Conservation (phyloP, 345 rosid species). For the Corchorus capsularis region DNA sequence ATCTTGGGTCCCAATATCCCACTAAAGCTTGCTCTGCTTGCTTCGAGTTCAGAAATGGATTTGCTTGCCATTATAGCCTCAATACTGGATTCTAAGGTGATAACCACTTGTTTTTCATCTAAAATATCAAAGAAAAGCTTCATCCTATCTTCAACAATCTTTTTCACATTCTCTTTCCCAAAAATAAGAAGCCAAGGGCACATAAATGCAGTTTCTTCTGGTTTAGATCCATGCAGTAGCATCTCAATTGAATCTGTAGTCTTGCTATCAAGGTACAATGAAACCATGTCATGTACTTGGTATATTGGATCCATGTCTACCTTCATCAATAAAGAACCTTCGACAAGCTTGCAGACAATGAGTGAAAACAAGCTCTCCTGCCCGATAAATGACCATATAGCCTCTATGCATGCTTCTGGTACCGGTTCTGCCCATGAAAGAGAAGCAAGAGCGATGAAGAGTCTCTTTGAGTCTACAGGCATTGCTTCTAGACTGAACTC, state of each 20-base stretch:
- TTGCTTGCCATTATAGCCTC: constrained; percentile 38
- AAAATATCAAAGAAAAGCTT: constrained; percentile 6
- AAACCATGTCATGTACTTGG: constrained; percentile 40
- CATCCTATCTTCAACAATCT: constrained; percentile 24
- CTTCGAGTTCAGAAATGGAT: constrained; percentile 38
- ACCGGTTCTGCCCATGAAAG: constrained; percentile 38
- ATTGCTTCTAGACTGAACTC: constrained; percentile 46
- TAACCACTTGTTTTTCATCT: constrained; percentile 23
- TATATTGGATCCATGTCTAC: constrained; percentile 32
- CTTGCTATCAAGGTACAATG: constrained; percentile 39
- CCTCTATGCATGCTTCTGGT: constrained; percentile 41
- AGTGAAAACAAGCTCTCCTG: constrained; percentile 37
- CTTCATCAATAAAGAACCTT: constrained; percentile 40
- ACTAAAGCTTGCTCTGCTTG: constrained; percentile 30
- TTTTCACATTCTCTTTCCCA: constrained; percentile 28
- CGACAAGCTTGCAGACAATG: constrained; percentile 36
- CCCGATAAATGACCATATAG: constrained; percentile 34
- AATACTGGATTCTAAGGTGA: constrained; percentile 32
- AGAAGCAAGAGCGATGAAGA: constrained; percentile 34
- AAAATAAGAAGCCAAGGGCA: constrained; percentile 37
- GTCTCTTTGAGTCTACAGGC: constrained; percentile 32
- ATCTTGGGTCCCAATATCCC: constrained; percentile 35
- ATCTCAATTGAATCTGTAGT: constrained; percentile 27
- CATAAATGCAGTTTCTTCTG: constrained; percentile 28
- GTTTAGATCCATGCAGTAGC: constrained; percentile 17